Evolutionary conservation across 1,284 basidiomycete genomes (phyloP), one percentile per base, ranked within the genome.

Genomic region (Stereum hirsutum): DNA sequence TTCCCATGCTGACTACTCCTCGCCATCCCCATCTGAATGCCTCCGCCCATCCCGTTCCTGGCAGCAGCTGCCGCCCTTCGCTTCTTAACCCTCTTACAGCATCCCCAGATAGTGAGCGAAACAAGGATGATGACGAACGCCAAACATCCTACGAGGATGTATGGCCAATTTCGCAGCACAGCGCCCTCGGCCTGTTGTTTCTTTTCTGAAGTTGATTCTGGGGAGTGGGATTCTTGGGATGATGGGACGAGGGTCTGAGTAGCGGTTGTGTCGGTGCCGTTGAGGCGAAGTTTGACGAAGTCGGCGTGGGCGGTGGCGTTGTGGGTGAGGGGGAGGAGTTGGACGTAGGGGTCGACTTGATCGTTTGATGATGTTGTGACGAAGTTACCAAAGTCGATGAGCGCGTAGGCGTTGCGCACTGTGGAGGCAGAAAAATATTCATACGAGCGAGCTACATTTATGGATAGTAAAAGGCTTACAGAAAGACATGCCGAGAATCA

Each of bases 401-500:
- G 46, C 6, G 48, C 37, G 45, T 57, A 58, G 14, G 70, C 64
- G 55, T 85, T 88, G 21, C 84, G 81, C 47, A 88, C 84, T 88
- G 50, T 23, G 4, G n/a, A 12, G 28, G 35, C 31, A 35, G 17
- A 24, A 21, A 30, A 40, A 28, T 26, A n/a, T 40, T 24, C 38
- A 20, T 25, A 26, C 36, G 30, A 44, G 28, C 46, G n/a, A 37
- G 23, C 12, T 21, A 36, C 26, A 21, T 20, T 44, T 28, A 20
- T 10, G 17, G 26, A 30, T 45, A 23, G 35, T 15, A 15, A 20
- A 5, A 17, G 1, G 63, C 83, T 52, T 58, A 88, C 85, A 48
- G 64, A 88, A 87, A 46, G 70, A 72, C 85, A 89, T 88, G 50
- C 85, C 85, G 42, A 88, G 68, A 52, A 89, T 85, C 68, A 86